Evolutionary conservation across 1,284 basidiomycete genomes (phyloP).

Genomic region (Anthracocystis setariae): DNA sequence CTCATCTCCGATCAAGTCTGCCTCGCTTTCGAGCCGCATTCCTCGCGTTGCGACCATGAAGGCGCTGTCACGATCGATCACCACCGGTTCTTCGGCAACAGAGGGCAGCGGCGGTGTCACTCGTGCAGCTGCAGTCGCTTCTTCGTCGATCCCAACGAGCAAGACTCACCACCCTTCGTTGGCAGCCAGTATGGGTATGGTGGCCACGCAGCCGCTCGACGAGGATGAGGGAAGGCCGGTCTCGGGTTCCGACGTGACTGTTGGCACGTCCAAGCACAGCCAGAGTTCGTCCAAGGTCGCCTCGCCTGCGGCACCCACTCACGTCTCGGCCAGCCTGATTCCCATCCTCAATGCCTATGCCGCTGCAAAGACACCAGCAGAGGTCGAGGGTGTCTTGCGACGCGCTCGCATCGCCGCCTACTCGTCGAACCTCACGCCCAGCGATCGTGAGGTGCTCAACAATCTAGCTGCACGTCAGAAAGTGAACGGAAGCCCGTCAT

Average conservation of each 20-base stretch:
- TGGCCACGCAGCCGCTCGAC: conserved; percentile 13
- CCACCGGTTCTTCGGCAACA: conserved; percentile 6
- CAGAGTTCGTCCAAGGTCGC: conserved; percentile 21
- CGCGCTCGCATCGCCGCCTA: conserved; percentile 57
- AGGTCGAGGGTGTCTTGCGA: conserved; percentile 57
- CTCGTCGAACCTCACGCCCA: conserved; percentile 48
- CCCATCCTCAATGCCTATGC: conserved; percentile 62
- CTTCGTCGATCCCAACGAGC: conserved; percentile 42
- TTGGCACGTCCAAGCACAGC: conserved; percentile 20
- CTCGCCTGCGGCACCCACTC: conserved; percentile 27
- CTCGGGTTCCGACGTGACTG: conserved; percentile 38
- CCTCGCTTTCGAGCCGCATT: conserved; percentile 50
- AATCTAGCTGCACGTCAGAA: conserved; percentile 42
- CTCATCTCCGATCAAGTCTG: conserved; percentile 29
- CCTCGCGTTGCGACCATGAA: conserved; percentile 50
- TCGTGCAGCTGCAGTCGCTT: conserved; percentile 29
- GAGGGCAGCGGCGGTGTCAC: conserved; percentile 26
- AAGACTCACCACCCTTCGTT: conserved; percentile 55
- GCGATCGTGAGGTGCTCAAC: conserved; percentile 57
- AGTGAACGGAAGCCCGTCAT: conserved; percentile 16
- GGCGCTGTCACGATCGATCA: conserved; percentile 14
- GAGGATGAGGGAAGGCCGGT: conserved; percentile 43
- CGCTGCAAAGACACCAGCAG: conserved; percentile 61
- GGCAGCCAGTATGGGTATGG: conserved; percentile 60
- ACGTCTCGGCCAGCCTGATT: conserved; percentile 42